These are phyloP conservation scores for Euphorbia peplus DNA, from an alignment of 345 rosid species.

Conservation along the genomic window DNA sequence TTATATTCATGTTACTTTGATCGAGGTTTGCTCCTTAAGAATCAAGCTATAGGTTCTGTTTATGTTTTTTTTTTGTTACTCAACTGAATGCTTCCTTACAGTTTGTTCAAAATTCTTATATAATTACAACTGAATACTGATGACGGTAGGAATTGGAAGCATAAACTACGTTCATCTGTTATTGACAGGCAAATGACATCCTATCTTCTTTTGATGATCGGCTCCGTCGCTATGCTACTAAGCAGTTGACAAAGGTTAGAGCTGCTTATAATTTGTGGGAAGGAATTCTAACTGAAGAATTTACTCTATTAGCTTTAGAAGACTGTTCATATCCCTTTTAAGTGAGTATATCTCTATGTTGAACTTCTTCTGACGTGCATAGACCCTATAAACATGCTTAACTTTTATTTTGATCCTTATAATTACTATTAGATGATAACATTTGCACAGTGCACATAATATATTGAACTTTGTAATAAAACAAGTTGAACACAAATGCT, in stretches of 20 bases:
- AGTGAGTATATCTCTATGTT: neutral
- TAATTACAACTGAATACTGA: neutral
- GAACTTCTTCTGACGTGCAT: neutral
- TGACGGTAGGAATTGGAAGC: neutral
- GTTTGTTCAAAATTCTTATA: neutral
- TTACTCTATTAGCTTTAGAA: neutral
- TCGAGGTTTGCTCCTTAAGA: slow-evolving; percentile 61
- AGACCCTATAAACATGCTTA: neutral
- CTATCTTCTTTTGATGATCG: slow-evolving; percentile 95
- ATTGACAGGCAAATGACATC: slow-evolving; percentile 77
- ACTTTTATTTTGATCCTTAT: too few relatives aligned
- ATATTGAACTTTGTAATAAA: too few relatives aligned
- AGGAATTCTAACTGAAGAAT: neutral
- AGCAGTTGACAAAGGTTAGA: slow-evolving; percentile 77
- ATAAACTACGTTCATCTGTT: slow-evolving; percentile 10
- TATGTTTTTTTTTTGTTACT: neutral
- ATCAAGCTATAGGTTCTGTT: neutral
- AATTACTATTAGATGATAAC: too few relatives aligned
- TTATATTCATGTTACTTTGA: slow-evolving; percentile 82
- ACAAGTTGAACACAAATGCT: too few relatives aligned
- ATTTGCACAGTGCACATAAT: too few relatives aligned
- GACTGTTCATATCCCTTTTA: neutral
- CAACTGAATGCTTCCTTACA: neutral
- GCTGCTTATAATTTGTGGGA: slow-evolving; percentile 1
- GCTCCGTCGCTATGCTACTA: slow-evolving; percentile 84